Percentiles rank a stretch among this genome's conserved stretches.
Conservation (phyloP, 768 basidiomycete species). For the Kwoniella shandongensis region DNA sequence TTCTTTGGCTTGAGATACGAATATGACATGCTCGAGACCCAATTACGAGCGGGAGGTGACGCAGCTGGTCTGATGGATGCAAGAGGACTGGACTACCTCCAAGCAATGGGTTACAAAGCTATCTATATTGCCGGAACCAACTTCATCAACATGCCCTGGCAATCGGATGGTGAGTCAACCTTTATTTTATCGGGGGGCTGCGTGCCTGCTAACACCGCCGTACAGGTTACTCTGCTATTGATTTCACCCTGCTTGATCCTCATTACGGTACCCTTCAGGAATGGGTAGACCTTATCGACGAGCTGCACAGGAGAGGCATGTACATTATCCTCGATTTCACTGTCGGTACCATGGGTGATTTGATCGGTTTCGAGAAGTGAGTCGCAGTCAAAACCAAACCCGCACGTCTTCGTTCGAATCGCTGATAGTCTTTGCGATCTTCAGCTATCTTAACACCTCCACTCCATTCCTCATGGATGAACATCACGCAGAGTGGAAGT, state of each 20-base stretch:
- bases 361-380: slow-evolving; percentile 80
- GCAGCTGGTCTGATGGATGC: slow-evolving; percentile 70
- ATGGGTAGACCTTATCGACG: slow-evolving; percentile 73
- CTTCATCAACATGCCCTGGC: slow-evolving; percentile 96
- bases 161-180: slow-evolving; percentile 77
- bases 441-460: slow-evolving; percentile 72
- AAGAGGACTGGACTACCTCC: slow-evolving; percentile 71
- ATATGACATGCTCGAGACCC: slow-evolving; percentile 81
- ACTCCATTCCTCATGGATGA: slow-evolving; percentile 77
- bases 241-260: slow-evolving; percentile 85
- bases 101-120: slow-evolving; percentile 79
- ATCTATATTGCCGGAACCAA: slow-evolving; percentile 91
- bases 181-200: background rate
- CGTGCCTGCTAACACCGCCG: slow-evolving; percentile 10
- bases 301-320: slow-evolving; percentile 78
- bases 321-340: slow-evolving; percentile 93
- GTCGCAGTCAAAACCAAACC: slow-evolving; percentile 32
- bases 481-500: slow-evolving; percentile 71
- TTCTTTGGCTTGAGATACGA: slow-evolving; percentile 78
- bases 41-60: slow-evolving; percentile 86
- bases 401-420: background rate
- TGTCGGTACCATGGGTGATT: slow-evolving; percentile 85
- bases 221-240: slow-evolving; percentile 86
- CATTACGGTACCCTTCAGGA: slow-evolving; percentile 84
- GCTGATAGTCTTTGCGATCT: background rate